phyloP scores from a whole-genome alignment of 371 early-diverging fungal species.

The Actinomortierella wolfii region DNA sequence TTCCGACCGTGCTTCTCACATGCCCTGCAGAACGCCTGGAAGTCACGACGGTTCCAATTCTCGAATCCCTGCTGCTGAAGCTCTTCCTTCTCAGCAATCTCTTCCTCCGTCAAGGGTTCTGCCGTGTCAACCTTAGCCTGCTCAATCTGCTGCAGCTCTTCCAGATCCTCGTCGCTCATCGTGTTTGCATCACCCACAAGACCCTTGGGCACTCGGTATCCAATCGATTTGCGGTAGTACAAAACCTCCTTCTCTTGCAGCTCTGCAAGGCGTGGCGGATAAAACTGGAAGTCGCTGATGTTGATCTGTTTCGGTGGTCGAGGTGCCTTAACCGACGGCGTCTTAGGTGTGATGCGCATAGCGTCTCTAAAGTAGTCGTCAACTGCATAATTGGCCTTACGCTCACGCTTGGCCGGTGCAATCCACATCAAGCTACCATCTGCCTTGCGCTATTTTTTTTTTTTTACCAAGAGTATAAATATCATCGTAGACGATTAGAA shows the following conservation, averaged over 20 bases:
- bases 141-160: conserved; percentile 75
- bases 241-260: conserved; percentile 84
- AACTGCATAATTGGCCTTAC: conserved; percentile 85
- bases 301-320: conserved; percentile 67
- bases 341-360: conserved; percentile 62
- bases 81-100: conserved; percentile 81
- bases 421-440: conserved; percentile 73
- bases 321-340: conserved; percentile 59
- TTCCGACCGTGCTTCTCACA: conserved; percentile 89
- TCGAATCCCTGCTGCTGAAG: conserved; percentile 84
- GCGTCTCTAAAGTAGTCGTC: conserved; percentile 90
- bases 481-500: background rate
- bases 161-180: conserved; percentile 54
- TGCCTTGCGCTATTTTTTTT: conserved; percentile 45
- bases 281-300: conserved; percentile 93
- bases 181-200: conserved; percentile 51
- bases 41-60: conserved; percentile 95
- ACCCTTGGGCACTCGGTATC: conserved; percentile 59
- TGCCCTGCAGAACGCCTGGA: conserved; percentile 85
- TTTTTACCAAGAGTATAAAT: background rate
- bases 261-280: conserved; percentile 76
- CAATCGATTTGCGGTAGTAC: conserved; percentile 65
- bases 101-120: conserved; percentile 90
- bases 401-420: conserved; percentile 89
- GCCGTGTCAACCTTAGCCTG: conserved; percentile 87